A percentile compares a stretch with the other conserved stretches of the same genome.
Evolutionary conservation across 345 rosid species (phyloP).

Genomic region (Eucalyptus sp.): DNA sequence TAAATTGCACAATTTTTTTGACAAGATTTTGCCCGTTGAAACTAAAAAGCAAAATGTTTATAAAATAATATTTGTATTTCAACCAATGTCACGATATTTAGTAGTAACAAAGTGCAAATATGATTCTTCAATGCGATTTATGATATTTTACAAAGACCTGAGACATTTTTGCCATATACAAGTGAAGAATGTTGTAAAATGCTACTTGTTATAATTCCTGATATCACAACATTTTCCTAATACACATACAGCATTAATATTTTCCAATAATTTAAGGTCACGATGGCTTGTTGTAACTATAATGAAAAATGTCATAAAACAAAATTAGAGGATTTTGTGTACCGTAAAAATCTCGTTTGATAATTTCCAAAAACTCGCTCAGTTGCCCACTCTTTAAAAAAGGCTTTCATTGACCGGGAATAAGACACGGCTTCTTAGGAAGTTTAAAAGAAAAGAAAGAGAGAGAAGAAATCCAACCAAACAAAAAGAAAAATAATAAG

Average conservation of each 20-base stretch:
- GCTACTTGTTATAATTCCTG: no score
- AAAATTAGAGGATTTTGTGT: no score
- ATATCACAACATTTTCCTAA: no score
- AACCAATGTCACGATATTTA: neutral
- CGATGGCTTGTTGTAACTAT: neutral
- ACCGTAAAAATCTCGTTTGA: neutral
- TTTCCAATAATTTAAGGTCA: neutral
- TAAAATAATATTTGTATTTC: no score
- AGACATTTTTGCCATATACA: neutral
- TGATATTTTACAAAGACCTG: no score
- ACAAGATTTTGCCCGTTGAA: rapidly evolving
- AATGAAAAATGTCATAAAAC: neutral
- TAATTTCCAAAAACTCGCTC: rapidly evolving
- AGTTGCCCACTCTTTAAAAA: neutral
- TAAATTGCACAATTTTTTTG: no score
- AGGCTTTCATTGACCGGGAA: neutral
- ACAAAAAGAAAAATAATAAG: no score
- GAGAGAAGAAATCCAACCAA: neutral
- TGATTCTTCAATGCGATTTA: neutral
- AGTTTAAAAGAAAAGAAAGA: neutral
- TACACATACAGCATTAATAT: no score
- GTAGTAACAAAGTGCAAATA: neutral
- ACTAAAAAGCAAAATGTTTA: neutral
- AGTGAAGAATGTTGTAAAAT: neutral
- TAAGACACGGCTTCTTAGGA: rapidly evolving